phyloP scores from a whole-genome alignment of 106 monocot genomes.

The Agapanthus africanus region DNA sequence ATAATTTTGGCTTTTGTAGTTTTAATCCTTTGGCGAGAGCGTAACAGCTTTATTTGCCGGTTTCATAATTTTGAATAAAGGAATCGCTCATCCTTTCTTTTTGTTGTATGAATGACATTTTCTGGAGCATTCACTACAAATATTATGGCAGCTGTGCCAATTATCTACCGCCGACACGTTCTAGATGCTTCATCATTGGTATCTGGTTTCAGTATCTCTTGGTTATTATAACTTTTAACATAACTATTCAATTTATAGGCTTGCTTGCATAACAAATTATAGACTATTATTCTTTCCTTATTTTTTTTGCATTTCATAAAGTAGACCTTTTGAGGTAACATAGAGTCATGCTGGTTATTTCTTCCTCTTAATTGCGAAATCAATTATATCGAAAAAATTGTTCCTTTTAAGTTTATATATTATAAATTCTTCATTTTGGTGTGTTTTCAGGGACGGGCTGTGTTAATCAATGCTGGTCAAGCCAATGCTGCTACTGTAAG shows the following conservation, averaged over 20 bases:
- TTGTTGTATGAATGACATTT: background rate
- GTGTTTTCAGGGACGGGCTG: slow-evolving; percentile 82
- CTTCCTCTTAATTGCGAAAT: too few relatives aligned
- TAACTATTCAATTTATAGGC: too few relatives aligned
- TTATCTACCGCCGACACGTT: slow-evolving; percentile 64
- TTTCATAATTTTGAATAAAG: background rate
- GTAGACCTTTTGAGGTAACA: too few relatives aligned
- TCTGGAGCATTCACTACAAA: slow-evolving; percentile 90
- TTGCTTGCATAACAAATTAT: too few relatives aligned
- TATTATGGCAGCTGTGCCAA: slow-evolving; percentile 91
- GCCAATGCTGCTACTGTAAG: slow-evolving; percentile 99
- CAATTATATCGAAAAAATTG: too few relatives aligned
- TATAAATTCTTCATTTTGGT: too few relatives aligned
- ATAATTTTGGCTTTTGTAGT: background rate
- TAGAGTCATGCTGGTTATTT: too few relatives aligned
- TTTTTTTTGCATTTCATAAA: too few relatives aligned
- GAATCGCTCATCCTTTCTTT: background rate
- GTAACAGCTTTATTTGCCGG: background rate
- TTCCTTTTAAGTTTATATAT: too few relatives aligned
- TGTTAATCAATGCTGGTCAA: slow-evolving; percentile 98
- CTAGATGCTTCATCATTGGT: slow-evolving; percentile 49
- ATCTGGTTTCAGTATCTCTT: slow-evolving; percentile 12
- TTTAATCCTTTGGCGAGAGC: background rate
- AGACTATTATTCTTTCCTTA: too few relatives aligned
- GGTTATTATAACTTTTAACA: too few relatives aligned